Evolutionary conservation across 345 rosid species (phyloP), one percentile per base, ranked within the genome.

Genomic region (Durio zibethinus): DNA sequence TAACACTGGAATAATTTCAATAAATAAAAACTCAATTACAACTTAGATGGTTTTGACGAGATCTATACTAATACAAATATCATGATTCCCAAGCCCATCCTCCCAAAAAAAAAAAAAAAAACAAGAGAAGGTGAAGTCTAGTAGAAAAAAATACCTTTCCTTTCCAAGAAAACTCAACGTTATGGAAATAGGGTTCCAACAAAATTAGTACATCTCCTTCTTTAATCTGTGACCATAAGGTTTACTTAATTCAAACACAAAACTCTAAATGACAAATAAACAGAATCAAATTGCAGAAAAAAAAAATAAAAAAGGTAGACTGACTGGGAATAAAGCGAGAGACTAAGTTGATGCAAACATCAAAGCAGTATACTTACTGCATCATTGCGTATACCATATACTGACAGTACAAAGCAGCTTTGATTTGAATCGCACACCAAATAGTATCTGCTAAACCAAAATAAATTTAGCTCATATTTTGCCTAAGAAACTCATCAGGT

Each of bases 351-450:
- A 53, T 29, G 56, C 10, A 47, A 70, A 23, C 27, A 21, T 7
- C 7, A 23, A 66, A 69, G 76, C 74, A 79, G 73, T 75, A 60
- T 14, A n/a, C 86, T 83, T 86, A 89, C 94, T 76, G 85, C 86
- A 45, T 87, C 89, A 74, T 77, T 73, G 56, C 54, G 82, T 65
- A 85, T 72, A n/a, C 91, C 84, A 71, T 90, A 89, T n/a, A 90
- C 88, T 0, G 94, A 84, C 27, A 90, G 88, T 80, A 89, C 86
- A 81, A 89, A 86, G 82, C 86, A 86, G 18, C 67, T 76, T 70
- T 89, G 93, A 66, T 85, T 86, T 72, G 93, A 81, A 86, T 91
- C 93, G 73, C 91, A 91, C 66, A 85, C 84, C 86, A 91, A 75
- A 84, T 77, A 88, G 80, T 88, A 91, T 72, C 95, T 89, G 93